These are phyloP conservation scores for Tulasnella sp. DNA, from an alignment of 768 basidiomycete genomes.

Conservation along the genomic window DNA sequence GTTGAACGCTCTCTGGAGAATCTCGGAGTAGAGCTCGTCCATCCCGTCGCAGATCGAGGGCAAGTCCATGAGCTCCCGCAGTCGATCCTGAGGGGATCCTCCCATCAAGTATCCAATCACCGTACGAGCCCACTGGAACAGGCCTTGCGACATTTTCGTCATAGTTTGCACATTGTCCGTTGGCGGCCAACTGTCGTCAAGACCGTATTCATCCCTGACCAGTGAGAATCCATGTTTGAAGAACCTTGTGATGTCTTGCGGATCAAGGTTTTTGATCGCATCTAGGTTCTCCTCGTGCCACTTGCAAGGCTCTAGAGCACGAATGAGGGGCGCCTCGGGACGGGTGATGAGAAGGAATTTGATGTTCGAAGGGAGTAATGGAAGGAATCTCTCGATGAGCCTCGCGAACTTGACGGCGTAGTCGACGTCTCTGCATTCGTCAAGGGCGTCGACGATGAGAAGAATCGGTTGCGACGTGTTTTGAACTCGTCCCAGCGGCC, in stretches of 20 bases:
- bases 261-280: background rate
- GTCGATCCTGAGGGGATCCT: background rate
- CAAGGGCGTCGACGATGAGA: background rate
- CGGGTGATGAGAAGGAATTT: background rate
- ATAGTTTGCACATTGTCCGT: background rate
- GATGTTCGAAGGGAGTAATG: background rate
- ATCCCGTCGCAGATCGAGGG: background rate
- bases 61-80: background rate
- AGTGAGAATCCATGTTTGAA: background rate
- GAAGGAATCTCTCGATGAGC: background rate
- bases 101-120: background rate
- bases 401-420: background rate
- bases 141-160: background rate
- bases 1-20: background rate
- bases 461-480: background rate
- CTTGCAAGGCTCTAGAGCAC: background rate
- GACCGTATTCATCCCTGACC: background rate
- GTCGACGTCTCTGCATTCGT: background rate
- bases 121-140: background rate
- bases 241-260: background rate
- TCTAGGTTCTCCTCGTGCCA: background rate
- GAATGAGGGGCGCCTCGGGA: background rate
- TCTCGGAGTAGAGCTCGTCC: background rate
- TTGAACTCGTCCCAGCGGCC: background rate
- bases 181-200: background rate